phyloP scores from a whole-genome alignment of 352 stramenopile species.

The Pythium guiyangense region DNA sequence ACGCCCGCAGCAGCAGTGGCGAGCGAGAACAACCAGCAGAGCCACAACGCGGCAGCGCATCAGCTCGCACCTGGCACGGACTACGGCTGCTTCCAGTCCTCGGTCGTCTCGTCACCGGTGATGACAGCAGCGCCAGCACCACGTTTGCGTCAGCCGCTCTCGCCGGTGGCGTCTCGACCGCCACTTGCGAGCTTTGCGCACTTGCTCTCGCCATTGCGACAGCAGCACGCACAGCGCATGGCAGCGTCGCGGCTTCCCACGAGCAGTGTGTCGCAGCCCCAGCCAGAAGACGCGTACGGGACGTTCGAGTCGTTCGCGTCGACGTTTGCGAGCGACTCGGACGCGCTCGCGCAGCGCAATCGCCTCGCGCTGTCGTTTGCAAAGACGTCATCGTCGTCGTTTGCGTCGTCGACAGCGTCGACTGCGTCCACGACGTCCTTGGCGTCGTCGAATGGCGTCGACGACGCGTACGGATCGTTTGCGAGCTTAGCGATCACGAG shows the following conservation, averaged over 20 bases:
- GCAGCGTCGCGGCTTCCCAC: not conserved
- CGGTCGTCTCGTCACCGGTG: not conserved
- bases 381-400: not conserved
- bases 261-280: not conserved
- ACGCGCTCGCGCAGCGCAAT: constrained; percentile 11
- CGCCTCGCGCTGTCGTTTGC: constrained; percentile 13
- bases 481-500: constrained; percentile 12
- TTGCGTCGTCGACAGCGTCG: not conserved
- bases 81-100: constrained; percentile 5
- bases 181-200: not conserved
- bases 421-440: not conserved
- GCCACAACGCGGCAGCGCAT: not conserved
- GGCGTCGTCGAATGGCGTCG: not conserved
- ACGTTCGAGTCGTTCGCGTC: constrained; percentile 18
- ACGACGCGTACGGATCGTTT: constrained; percentile 26
- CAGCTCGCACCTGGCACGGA: not conserved
- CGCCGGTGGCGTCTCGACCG: not conserved
- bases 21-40: constrained; percentile 7
- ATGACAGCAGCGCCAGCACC: not conserved
- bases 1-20: not conserved
- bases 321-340: constrained; percentile 9
- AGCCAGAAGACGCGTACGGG: constrained; percentile 9
- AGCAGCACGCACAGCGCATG: not conserved
- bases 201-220: constrained; percentile 4
- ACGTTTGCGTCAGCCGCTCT: not conserved